Percentiles rank a stretch among this genome's conserved stretches.
These are phyloP conservation scores for Dictyostelium brefeldianum DNA, from an alignment of 78 protist species.

Conservation along the genomic window DNA sequence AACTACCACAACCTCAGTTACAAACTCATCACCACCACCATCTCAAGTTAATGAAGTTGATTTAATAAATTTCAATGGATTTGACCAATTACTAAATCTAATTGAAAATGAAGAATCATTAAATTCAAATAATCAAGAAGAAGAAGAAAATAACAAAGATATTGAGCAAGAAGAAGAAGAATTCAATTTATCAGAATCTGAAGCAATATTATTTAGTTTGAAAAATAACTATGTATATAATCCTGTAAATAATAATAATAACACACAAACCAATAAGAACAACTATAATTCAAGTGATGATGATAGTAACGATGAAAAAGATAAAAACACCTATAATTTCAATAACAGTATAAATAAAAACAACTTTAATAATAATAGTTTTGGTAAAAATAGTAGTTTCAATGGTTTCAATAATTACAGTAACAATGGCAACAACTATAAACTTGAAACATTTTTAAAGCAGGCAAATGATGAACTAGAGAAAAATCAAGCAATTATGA, in stretches of 20 bases:
- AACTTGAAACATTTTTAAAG: background rate
- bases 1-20: too few relatives aligned
- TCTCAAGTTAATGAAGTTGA: background rate
- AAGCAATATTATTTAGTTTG: slow-evolving; percentile 15
- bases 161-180: background rate
- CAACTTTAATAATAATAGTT: background rate
- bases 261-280: too few relatives aligned
- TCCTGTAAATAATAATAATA: background rate
- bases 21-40: too few relatives aligned
- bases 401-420: too few relatives aligned
- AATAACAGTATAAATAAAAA: background rate
- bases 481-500: background rate
- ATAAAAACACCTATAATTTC: background rate
- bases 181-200: background rate
- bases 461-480: slow-evolving; percentile 4
- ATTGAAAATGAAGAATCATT: slow-evolving; percentile 6
- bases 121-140: background rate
- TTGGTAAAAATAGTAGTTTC: too few relatives aligned
- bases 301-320: too few relatives aligned
- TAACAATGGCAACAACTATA: too few relatives aligned
- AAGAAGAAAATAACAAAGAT: background rate
- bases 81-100: background rate
- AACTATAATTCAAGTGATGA: too few relatives aligned
- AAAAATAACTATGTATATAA: background rate
- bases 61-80: slow-evolving; percentile 1